These are phyloP conservation scores for Otatea glauca DNA, from an alignment of 176 grass and related monocot species.

Conservation along the genomic window DNA sequence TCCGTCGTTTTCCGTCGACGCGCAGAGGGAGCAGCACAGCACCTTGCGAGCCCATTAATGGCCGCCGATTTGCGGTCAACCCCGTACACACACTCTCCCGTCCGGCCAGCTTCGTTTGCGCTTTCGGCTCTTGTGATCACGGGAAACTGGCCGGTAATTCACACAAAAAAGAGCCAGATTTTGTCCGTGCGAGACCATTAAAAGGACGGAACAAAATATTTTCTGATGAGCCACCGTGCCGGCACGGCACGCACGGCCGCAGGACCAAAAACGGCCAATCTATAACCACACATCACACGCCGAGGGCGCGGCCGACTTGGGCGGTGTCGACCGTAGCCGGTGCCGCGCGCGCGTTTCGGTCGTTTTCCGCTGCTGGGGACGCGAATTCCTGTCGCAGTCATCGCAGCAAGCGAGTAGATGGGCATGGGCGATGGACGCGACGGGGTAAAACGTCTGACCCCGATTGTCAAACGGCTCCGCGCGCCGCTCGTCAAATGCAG, in stretches of 20 bases:
- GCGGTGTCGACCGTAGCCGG: background rate
- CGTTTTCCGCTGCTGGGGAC: background rate
- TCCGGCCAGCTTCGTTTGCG: background rate
- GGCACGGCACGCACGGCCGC: background rate
- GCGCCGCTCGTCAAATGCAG: slow-evolving; percentile 13
- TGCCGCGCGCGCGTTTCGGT: background rate
- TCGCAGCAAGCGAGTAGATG: background rate
- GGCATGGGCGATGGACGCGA: background rate
- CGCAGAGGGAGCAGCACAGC: background rate
- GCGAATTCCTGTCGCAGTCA: background rate
- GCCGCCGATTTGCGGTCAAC: background rate
- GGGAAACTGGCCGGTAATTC: background rate
- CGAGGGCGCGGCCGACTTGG: background rate
- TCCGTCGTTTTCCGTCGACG: slow-evolving; percentile 39
- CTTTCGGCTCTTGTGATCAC: background rate
- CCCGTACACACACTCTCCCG: slow-evolving; percentile 29
- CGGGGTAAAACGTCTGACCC: background rate
- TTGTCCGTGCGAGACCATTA: slow-evolving; percentile 31
- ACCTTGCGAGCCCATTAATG: slow-evolving; percentile 48
- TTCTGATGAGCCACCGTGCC: background rate
- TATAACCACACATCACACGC: background rate
- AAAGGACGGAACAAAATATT: background rate
- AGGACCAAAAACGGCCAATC: background rate
- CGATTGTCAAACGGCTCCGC: slow-evolving; percentile 25
- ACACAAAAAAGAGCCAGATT: background rate